A percentile compares a stretch with the other conserved stretches of the same genome.
These are phyloP conservation scores for Dactylellina parvicollis DNA, from an alignment of 2,329 filamentous ascomycete species.

Conservation along the genomic window DNA sequence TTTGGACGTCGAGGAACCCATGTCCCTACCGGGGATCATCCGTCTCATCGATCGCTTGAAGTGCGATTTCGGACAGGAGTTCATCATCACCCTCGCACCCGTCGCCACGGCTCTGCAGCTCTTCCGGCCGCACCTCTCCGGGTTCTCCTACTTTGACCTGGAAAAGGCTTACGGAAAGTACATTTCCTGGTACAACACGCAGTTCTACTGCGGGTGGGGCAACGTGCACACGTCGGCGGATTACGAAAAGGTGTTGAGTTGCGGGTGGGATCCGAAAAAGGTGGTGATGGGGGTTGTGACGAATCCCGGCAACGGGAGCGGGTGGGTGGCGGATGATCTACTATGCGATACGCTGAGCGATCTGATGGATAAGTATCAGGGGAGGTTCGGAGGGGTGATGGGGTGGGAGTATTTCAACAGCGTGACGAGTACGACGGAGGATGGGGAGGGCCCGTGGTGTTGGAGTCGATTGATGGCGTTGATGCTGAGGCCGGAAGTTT, in stretches of 20 bases:
- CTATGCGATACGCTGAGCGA: conserved; percentile 61
- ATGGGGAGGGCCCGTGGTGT: conserved; percentile 62
- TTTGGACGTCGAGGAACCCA: conserved; percentile 81
- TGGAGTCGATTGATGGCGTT: conserved; percentile 70
- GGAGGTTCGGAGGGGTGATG: conserved; percentile 79
- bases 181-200: conserved; percentile 81
- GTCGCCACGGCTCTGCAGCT: conserved; percentile 78
- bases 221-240: conserved; percentile 64
- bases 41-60: conserved; percentile 74
- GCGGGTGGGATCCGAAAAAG: conserved; percentile 77
- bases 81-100: conserved; percentile 83
- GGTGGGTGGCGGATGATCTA: conserved; percentile 70
- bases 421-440: conserved; percentile 28
- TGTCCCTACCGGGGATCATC: conserved; percentile 73
- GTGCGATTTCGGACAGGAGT: conserved; percentile 73
- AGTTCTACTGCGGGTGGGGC: conserved; percentile 94
- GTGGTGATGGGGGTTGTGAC: conserved; percentile 85
- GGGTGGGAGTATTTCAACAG: conserved; percentile 93
- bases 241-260: conserved; percentile 67
- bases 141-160: conserved; percentile 81
- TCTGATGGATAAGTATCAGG: conserved; percentile 35
- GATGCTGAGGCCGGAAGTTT: conserved; percentile 40
- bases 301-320: conserved; percentile 77
- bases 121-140: conserved; percentile 72
- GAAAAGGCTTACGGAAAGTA: conserved; percentile 68